phyloP scores from a whole-genome alignment of 768 basidiomycete species.

The Rubroboletus satanas region DNA sequence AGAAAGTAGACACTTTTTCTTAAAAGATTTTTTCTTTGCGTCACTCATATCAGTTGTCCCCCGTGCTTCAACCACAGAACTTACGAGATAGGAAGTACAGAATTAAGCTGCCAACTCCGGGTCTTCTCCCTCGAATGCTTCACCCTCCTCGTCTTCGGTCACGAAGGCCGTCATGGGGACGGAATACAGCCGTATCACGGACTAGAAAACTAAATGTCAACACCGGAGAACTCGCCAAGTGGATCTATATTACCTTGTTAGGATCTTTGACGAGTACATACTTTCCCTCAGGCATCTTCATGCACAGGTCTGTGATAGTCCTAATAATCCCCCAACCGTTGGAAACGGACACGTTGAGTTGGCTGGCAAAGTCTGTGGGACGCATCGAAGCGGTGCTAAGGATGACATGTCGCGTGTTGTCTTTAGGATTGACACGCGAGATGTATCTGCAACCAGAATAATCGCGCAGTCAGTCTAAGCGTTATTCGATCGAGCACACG shows the following conservation, averaged over 20 bases:
- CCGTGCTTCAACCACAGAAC: background rate
- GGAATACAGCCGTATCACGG: conserved; percentile 88
- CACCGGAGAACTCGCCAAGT: background rate
- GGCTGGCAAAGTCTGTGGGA: conserved; percentile 88
- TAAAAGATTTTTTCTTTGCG: background rate
- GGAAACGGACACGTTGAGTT: conserved; percentile 90
- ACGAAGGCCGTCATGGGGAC: conserved; percentile 89
- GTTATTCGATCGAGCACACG: background rate
- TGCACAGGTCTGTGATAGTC: conserved; percentile 88
- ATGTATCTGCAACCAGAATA: conserved; percentile 64
- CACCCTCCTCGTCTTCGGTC: conserved; percentile 69
- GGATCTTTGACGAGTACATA: conserved; percentile 97
- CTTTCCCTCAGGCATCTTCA: conserved; percentile 98
- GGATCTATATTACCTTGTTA: conserved; percentile 68
- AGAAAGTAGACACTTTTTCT: background rate
- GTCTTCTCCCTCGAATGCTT: conserved; percentile 40
- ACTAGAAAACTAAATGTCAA: conserved; percentile 45
- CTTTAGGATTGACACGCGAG: conserved; percentile 89
- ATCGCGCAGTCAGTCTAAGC: conserved; percentile 10
- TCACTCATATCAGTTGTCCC: background rate
- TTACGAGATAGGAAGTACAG: background rate
- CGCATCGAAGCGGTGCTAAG: conserved; percentile 93
- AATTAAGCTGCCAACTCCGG: conserved; percentile 33
- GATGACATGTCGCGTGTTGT: conserved; percentile 94
- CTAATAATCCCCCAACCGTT: conserved; percentile 99